Percentiles rank a stretch among this genome's conserved stretches.
phyloP scores from a whole-genome alignment of 2,329 filamentous ascomycete species.

The Colletotrichum trifolii region DNA sequence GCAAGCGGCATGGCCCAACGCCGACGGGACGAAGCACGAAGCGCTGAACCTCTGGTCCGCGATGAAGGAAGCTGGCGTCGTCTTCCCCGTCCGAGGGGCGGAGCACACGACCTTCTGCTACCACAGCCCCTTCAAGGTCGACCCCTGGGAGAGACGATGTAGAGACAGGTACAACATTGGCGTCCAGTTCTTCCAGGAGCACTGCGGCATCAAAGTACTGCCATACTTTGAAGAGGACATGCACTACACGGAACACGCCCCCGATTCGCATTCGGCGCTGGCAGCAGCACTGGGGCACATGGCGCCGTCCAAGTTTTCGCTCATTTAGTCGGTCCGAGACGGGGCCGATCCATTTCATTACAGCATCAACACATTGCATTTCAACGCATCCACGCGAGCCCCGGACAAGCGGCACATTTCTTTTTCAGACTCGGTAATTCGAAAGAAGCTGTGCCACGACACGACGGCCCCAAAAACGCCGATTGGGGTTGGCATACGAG shows the following conservation, averaged over 20 bases:
- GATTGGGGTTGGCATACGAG: conserved; percentile 22
- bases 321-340: conserved; percentile 24
- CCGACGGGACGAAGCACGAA: conserved; percentile 48
- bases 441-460: conserved; percentile 22
- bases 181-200: conserved; percentile 50
- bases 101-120: conserved; percentile 55
- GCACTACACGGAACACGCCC: conserved; percentile 52
- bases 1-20: conserved; percentile 48
- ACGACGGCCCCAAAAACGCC: conserved; percentile 29
- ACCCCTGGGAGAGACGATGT: conserved; percentile 57
- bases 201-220: conserved; percentile 50
- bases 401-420: conserved; percentile 14
- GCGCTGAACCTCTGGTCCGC: conserved; percentile 52
- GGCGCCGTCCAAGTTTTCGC: conserved; percentile 31
- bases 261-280: conserved; percentile 40
- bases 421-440: conserved; percentile 14
- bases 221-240: conserved; percentile 59
- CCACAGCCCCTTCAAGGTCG: conserved; percentile 56
- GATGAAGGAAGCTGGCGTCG: conserved; percentile 47
- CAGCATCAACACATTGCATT: not conserved
- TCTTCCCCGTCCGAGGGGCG: conserved; percentile 50
- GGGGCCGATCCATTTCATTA: not conserved
- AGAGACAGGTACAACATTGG: conserved; percentile 53
- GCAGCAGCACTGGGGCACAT: conserved; percentile 34
- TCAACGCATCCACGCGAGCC: not conserved